These are phyloP conservation scores for Tetrahymena malaccensis DNA, from an alignment of 73 alveolate genomes.

Conservation along the genomic window DNA sequence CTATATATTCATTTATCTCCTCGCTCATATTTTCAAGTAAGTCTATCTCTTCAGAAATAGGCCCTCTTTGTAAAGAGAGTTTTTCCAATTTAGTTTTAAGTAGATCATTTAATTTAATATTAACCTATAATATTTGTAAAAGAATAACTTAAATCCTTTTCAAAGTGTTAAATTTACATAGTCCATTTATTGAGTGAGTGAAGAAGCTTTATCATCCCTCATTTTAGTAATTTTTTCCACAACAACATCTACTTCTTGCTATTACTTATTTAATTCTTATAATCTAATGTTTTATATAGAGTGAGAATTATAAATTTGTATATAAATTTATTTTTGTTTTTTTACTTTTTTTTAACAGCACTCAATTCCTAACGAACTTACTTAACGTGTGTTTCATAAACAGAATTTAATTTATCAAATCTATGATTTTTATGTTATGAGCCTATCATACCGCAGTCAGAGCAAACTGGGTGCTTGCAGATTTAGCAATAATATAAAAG, in stretches of 20 bases:
- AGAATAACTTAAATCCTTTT: background rate
- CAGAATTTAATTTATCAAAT: background rate
- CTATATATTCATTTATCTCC: background rate
- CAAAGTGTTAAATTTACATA: background rate
- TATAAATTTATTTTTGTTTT: background rate
- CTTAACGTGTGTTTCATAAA: background rate
- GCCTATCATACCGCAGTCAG: background rate
- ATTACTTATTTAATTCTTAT: background rate
- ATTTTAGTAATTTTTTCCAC: background rate
- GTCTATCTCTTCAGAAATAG: background rate
- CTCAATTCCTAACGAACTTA: background rate
- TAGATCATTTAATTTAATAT: background rate
- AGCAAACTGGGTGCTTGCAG: background rate
- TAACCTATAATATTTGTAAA: background rate
- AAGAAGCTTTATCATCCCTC: background rate
- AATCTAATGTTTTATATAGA: background rate
- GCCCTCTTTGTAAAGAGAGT: background rate
- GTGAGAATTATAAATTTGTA: background rate
- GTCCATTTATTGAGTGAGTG: background rate
- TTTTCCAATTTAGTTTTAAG: background rate
- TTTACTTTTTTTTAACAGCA: background rate
- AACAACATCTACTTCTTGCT: background rate
- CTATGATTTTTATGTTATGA: background rate
- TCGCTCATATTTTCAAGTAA: background rate
- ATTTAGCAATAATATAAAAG: background rate